Evolutionary conservation across 2,329 filamentous ascomycete genomes (phyloP), one percentile per base, ranked within the genome.

Genomic region (Trichoderma afroharzianum): DNA sequence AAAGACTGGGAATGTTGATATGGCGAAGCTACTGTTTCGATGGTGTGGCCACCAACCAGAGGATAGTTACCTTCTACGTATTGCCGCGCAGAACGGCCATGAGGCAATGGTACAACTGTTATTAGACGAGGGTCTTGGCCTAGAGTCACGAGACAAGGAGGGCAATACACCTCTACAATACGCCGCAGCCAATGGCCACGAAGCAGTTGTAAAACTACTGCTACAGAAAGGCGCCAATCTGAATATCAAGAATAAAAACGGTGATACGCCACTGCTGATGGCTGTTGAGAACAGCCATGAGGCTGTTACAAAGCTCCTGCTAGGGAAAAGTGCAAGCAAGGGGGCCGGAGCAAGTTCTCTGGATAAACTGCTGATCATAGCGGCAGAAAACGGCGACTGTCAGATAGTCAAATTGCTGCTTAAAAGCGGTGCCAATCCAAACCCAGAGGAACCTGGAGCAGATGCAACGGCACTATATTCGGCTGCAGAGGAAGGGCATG

Each of bases 251-350:
- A 3, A 11, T 3, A 36, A 36, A 36, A 5, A 9, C 3, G 33
- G 33, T 3, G 6, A 2, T 0, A 36, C 33, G 11, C 33, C 33
- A 36, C 36, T 39, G 3, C 3, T 39, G 8, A 0, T 2, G 15
- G 36, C 36, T 39, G 3, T 39, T 0, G 1, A 18, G 36, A 1
- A 39, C 6, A 4, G 6, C 15, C 36, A 39, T 39, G 36, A 39
- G 0, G 36, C 15, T 0, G 7, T 2, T 39, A 8, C 36, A 18
- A 39, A 39, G 36, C 15, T 39, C 36, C 15, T 39, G 36, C 36
- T 39, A 2, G 36, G 3, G 15, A 18, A 39, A 0, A 1, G 15
- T 12, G 43, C 43, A 21, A 11, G 21, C 1, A 0, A 0, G 8
- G 43, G 2, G 18, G 43, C 8, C 2, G n/a, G 21, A 39, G 36